Base-by-base conservation (phyloP, 495 filamentous ascomycete species). In the Hypoxylon intermedium region DNA sequence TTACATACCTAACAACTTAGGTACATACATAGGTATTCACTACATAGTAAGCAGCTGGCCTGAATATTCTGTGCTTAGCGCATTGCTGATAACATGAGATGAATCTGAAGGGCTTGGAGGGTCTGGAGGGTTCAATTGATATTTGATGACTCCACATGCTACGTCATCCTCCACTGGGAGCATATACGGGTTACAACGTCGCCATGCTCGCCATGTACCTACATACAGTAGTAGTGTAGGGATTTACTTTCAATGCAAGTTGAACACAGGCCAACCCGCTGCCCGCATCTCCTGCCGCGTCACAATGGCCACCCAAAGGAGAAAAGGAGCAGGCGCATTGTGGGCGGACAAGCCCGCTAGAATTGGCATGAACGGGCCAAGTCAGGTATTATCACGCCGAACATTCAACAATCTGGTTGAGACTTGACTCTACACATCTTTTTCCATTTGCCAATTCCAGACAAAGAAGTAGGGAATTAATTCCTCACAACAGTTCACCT, bases 221-320 rank as follows among this genome's bases (percentile, higher is more conserved):
- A 51, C 50, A 50, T 48, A 37, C 15, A 6, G 36, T 47, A 38
- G 43, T 34, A 48, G 53, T 53, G 60, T 42, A 53, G 53, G 12
- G 12, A 9, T 33, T 26, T 53, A 58, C 36, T 36, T 26, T 2
- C 4, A 36, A n/a, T n/a, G n/a, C n/a, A n/a, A n/a, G n/a, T n/a
- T n/a, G n/a, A n/a, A n/a, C n/a, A n/a, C n/a, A n/a, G n/a, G n/a
- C n/a, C n/a, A n/a, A n/a, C n/a, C n/a, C n/a, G n/a, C n/a, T n/a
- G n/a, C n/a, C n/a, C n/a, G n/a, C n/a, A n/a, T n/a, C n/a, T n/a
- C n/a, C n/a, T n/a, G 49, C 54, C 61, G 61, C 61, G 61, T 65
- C 61, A 65, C 61, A 65, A 65, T 65, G 61, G 61, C 61, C 61
- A 65, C 55, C 61, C 28, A n/a, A 21, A 53, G 26, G 24, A 13